These are phyloP conservation scores for Cinchona pubescens DNA, from an alignment of 257 asterid genomes.

Conservation along the genomic window DNA sequence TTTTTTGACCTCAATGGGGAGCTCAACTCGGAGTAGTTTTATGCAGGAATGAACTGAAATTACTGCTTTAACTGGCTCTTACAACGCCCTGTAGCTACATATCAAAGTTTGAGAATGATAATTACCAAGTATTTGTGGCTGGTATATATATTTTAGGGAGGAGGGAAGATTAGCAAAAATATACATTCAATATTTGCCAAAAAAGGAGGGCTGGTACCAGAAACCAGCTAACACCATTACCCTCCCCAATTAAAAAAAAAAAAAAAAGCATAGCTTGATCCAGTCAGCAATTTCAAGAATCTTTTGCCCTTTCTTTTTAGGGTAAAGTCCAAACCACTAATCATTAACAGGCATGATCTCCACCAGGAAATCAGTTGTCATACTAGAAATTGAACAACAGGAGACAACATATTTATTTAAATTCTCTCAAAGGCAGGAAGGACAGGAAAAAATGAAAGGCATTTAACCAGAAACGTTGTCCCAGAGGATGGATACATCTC, in stretches of 20 bases:
- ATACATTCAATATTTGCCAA: neutral
- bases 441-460: neutral
- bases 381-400: neutral
- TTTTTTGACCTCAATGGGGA: too few relatives aligned
- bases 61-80: neutral
- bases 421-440: slow-evolving; percentile 5
- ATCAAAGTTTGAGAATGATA: neutral
- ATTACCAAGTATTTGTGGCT: neutral
- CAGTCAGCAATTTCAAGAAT: too few relatives aligned
- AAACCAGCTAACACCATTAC: neutral
- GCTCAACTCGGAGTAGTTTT: too few relatives aligned
- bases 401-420: slow-evolving; percentile 17
- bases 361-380: neutral
- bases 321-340: neutral
- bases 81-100: too few relatives aligned
- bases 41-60: neutral
- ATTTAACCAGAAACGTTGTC: slow-evolving; percentile 3
- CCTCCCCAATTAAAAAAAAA: too few relatives aligned
- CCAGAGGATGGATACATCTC: slow-evolving; percentile 1
- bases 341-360: neutral
- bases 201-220: neutral
- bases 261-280: too few relatives aligned
- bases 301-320: too few relatives aligned
- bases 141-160: neutral
- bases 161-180: neutral